A percentile compares a stretch with the other conserved stretches of the same genome.
Evolutionary conservation across 306 rosid genomes (phyloP).

Genomic region (Glycine latifolia): DNA sequence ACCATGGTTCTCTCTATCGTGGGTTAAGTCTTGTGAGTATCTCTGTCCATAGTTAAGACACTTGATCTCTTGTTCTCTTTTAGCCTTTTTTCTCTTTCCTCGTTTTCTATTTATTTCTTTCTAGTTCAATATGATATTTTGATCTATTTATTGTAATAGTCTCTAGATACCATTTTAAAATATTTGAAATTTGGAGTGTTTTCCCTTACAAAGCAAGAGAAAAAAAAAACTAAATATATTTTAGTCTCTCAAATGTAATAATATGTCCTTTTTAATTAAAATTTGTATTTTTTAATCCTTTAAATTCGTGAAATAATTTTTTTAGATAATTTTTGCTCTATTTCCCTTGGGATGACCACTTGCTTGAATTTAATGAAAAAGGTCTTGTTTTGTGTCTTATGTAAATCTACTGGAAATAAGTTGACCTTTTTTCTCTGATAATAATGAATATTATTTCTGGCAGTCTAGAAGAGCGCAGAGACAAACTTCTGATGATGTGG

Average conservation of each 20-base stretch:
- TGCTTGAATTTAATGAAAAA: constrained; percentile 29
- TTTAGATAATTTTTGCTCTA: constrained; percentile 32
- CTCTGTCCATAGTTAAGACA: constrained; percentile 33
- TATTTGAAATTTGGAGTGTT: constrained; percentile 21
- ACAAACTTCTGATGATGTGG: constrained; percentile 91
- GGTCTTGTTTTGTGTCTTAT: constrained; percentile 32
- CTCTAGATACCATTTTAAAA: constrained; percentile 10
- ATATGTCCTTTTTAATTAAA: too few relatives aligned
- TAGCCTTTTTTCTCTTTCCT: not conserved
- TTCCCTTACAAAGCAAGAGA: constrained; percentile 25
- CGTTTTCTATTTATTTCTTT: not conserved
- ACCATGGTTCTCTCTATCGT: constrained; percentile 94
- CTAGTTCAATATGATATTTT: constrained; percentile 27
- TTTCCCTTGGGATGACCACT: constrained; percentile 32
- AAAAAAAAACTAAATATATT: too few relatives aligned
- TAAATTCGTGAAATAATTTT: not conserved
- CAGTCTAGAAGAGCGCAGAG: constrained; percentile 84
- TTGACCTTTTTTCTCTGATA: constrained; percentile 18
- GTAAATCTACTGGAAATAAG: constrained; percentile 34
- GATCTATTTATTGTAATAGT: constrained; percentile 34
- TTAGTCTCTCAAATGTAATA: too few relatives aligned
- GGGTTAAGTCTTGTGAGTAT: constrained; percentile 93
- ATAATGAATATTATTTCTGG: constrained; percentile 49
- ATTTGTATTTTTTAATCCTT: too few relatives aligned
- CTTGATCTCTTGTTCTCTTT: constrained; percentile 36